Evolutionary conservation across 1,284 basidiomycete species (phyloP).

Genomic region (Malassezia pachydermatis): DNA sequence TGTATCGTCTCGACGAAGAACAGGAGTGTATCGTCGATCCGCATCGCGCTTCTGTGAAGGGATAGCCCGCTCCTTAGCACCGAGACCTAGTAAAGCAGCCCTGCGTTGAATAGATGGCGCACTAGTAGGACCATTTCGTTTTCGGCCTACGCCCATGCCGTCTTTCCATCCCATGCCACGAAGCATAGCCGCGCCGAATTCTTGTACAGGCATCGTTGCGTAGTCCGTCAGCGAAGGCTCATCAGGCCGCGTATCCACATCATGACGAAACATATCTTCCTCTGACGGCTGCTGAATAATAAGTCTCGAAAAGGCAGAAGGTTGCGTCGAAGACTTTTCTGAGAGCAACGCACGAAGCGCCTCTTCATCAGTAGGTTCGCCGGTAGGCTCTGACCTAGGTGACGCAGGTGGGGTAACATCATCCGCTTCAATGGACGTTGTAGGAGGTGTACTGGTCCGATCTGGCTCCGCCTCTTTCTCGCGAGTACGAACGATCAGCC

Average conservation of each 20-base stretch:
- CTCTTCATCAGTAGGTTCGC: slow-evolving; percentile 19
- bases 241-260: slow-evolving; percentile 38
- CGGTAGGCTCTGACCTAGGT: no score
- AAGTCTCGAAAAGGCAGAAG: not conserved
- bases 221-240: slow-evolving; percentile 70
- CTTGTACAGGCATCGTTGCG: slow-evolving; percentile 74
- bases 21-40: slow-evolving; percentile 4
- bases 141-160: slow-evolving; percentile 57
- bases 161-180: slow-evolving; percentile 96
- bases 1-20: not conserved
- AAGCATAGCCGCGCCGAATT: slow-evolving; percentile 84
- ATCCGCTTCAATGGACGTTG: not conserved
- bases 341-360: slow-evolving; percentile 27
- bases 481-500: slow-evolving; percentile 18
- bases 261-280: slow-evolving; percentile 28
- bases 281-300: slow-evolving; percentile 32
- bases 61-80: slow-evolving; percentile 34
- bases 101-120: slow-evolving; percentile 36
- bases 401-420: not conserved
- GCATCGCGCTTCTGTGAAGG: not conserved
- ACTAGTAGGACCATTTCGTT: slow-evolving; percentile 28
- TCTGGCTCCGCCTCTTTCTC: not conserved
- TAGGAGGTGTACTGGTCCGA: not conserved
- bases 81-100: slow-evolving; percentile 37
- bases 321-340: not conserved